phyloP scores from a whole-genome alignment of 2,329 filamentous ascomycete species.

The Penicillium frequentans region DNA sequence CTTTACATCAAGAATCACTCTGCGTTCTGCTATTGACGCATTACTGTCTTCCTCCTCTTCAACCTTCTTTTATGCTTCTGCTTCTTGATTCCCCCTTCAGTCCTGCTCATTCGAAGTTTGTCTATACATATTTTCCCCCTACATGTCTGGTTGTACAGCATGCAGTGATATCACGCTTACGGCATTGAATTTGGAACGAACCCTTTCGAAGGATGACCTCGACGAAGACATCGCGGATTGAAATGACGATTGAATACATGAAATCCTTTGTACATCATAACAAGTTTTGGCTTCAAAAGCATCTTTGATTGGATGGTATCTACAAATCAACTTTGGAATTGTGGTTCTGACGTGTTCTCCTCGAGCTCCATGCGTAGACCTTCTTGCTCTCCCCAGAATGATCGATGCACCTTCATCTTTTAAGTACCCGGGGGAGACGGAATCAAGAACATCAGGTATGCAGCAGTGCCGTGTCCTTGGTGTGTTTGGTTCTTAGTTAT shows the following conservation, averaged over 20 bases:
- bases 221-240: background rate
- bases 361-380: background rate
- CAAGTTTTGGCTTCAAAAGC: background rate
- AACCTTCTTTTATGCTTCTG: background rate
- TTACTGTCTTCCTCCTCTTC: background rate
- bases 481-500: background rate
- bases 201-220: background rate
- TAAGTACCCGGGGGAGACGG: background rate
- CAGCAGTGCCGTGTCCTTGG: background rate
- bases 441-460: background rate
- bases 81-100: background rate
- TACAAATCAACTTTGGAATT: background rate
- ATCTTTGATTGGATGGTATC: background rate
- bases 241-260: background rate
- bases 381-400: background rate
- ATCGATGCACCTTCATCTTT: background rate
- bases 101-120: background rate
- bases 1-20: background rate
- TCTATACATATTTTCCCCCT: background rate
- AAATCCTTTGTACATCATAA: background rate
- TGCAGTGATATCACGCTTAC: background rate
- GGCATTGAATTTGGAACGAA: background rate
- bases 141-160: background rate
- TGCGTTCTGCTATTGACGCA: background rate
- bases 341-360: background rate